Evolutionary conservation across 2,329 filamentous ascomycete genomes (phyloP), one percentile per base, ranked within the genome.

Genomic region (Phoma sp.): DNA sequence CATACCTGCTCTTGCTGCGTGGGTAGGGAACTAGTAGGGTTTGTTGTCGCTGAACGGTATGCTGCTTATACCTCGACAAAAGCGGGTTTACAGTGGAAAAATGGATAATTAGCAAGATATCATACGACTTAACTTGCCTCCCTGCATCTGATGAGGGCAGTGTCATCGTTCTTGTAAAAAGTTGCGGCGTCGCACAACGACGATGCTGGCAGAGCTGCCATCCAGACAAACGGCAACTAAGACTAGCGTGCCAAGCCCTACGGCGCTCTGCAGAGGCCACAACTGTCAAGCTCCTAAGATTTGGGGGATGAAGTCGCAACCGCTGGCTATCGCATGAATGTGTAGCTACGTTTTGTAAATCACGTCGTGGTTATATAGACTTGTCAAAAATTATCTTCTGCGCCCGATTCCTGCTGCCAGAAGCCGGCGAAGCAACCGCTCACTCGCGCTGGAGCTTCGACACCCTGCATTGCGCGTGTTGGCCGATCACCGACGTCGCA

Each of bases 401-500:
- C 36, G 46, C 39, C 33, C 37, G 48, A 42, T 38, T 51, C 36
- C 50, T 53, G 62, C 57, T 55, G 55, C 59, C 50, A 41, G 46
- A 57, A 32, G 52, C 47, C 51, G 60, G 47, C 61, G 59, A 60
- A 66, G 62, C 62, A 60, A 42, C 62, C 60, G 58, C 58, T 33
- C 32, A 33, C 10, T 58, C 59, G 41, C 27, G 14, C 41, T 50
- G 43, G 41, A 55, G 57, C 61, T 61, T 60, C 60, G 50, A 63
- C 61, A 57, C 58, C 27, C 50, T 53, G 47, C 55, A 36, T 33
- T 41, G 52, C 41, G 52, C 51, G 38, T 41, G 51, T 45, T 49
- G 59, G 60, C 64, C 64, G 61, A 67, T 59, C 55, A 53, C 61
- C 60, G 61, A 65, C 64, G 62, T 62, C 65, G 65, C 64, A 67